These are phyloP conservation scores for Pyrenopolyporus hunteri DNA, from an alignment of 495 filamentous ascomycete genomes.

Conservation along the genomic window DNA sequence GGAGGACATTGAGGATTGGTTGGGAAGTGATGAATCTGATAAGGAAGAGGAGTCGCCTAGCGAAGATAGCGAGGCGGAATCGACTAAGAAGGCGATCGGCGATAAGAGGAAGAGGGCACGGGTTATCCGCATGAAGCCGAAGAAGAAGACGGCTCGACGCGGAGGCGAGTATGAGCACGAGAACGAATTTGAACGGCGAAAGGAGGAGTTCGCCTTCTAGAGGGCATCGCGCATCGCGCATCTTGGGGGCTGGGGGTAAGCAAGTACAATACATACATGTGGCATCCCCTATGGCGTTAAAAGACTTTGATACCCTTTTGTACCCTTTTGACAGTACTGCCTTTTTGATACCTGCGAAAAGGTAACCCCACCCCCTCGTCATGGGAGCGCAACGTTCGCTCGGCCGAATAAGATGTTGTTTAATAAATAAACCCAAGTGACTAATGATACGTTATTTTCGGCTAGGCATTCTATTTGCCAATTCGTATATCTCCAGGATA, in stretches of 20 bases:
- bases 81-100: slow-evolving; percentile 53
- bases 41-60: slow-evolving; percentile 56
- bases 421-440: background rate
- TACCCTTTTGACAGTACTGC: too few species aligned
- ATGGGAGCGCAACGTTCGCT: background rate
- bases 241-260: background rate
- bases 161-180: slow-evolving; percentile 75
- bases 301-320: slow-evolving; percentile 29
- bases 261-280: background rate
- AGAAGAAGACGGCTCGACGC: slow-evolving; percentile 68
- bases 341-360: background rate
- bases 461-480: slow-evolving; percentile 29
- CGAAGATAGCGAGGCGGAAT: slow-evolving; percentile 57
- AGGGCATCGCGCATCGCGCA: background rate
- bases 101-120: slow-evolving; percentile 71
- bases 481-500: too few species aligned
- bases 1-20: slow-evolving; percentile 57
- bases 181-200: slow-evolving; percentile 57
- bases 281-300: background rate
- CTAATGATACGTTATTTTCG: background rate
- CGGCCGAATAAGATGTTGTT: background rate
- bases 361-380: background rate
- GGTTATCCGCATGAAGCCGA: slow-evolving; percentile 62
- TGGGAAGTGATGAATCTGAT: slow-evolving; percentile 56
- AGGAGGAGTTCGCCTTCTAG: slow-evolving; percentile 52